Evolutionary conservation across 129 eudicot genomes (phyloP).

Genomic region (Ambrosia artemisiifolia): DNA sequence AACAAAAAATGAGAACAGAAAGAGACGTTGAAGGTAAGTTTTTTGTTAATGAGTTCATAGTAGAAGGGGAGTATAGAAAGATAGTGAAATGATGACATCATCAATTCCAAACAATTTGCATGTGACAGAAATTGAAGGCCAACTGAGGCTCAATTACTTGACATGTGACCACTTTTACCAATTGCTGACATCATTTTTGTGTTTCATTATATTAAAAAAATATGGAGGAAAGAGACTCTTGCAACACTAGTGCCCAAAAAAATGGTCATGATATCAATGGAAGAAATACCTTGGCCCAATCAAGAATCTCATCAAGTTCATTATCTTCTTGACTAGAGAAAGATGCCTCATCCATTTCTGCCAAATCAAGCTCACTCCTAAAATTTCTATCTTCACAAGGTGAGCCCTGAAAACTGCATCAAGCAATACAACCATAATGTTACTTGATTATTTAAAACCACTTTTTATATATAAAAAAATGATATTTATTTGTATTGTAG

Average conservation of each 20-base stretch:
- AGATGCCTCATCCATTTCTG: constrained; percentile 76
- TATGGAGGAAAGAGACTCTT: neutral
- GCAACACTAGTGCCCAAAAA: constrained; percentile 15
- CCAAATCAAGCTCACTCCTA: constrained; percentile 69
- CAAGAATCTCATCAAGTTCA: constrained; percentile 73
- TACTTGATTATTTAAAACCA: neutral
- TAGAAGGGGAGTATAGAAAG: neutral
- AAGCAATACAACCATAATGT: constrained; percentile 18
- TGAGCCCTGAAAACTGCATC: constrained; percentile 73
- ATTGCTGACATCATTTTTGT: neutral
- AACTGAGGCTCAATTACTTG: neutral
- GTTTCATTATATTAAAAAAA: neutral
- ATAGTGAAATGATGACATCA: neutral
- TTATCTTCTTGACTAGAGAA: constrained; percentile 78
- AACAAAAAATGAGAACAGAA: neutral
- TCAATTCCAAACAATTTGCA: neutral
- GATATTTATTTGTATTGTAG: neutral
- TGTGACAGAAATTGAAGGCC: neutral
- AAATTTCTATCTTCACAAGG: constrained; percentile 69
- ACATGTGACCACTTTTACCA: neutral
- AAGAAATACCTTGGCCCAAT: constrained; percentile 90
- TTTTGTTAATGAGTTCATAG: neutral
- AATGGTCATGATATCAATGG: neutral
- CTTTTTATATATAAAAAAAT: neutral
- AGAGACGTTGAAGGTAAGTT: neutral